Evolutionary conservation across 257 asterid species (phyloP), one percentile per base, ranked within the genome.

Genomic region (Nicotiana attenuata): DNA sequence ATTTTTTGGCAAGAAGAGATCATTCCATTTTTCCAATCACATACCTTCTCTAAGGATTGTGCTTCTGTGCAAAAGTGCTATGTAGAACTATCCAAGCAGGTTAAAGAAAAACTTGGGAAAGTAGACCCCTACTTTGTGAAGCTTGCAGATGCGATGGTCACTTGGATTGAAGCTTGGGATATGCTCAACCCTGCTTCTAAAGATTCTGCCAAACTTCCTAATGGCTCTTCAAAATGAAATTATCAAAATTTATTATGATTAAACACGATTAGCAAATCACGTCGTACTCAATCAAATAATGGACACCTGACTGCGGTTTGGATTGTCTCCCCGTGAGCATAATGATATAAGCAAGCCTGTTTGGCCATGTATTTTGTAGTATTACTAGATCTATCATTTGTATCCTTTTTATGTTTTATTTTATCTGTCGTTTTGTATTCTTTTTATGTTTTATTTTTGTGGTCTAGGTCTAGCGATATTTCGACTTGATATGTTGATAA

Each of bases 1-100:
- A 94, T 94, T 24, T 94, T 91, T 86, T 94, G 98, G 98, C 98
- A 94, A 86, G 97, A 94, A 83, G 98, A 94, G 85, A 92, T 91
- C 73, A 94, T 94, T 45, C 98, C 98, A 0, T 93, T 94, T 87
- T 94, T 94, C 90, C 98, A 94, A 71, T 52, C 86, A 0, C 89
- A 90, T 6, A 86, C 82, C 0, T 93, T 94, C 14, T 90, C 97
- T 0, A 92, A 92, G 81, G 94, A 91, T 8, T 84, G 88, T 10
- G 90, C 95, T 5, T 89, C 94, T 1, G 97, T 93, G 26, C 98
- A 93, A 78, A 90, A 93, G 59, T 93, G 98, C 77, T 91, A 92
- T 65, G 19, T 92, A 17, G 98, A 93, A 81, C 87, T 93, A 10
- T 84, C 97, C 10, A 91, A 85, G 28, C 96, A 91, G 82, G 97